Conservation (phyloP, 306 rosid genomes). For the Acacia confusa region DNA sequence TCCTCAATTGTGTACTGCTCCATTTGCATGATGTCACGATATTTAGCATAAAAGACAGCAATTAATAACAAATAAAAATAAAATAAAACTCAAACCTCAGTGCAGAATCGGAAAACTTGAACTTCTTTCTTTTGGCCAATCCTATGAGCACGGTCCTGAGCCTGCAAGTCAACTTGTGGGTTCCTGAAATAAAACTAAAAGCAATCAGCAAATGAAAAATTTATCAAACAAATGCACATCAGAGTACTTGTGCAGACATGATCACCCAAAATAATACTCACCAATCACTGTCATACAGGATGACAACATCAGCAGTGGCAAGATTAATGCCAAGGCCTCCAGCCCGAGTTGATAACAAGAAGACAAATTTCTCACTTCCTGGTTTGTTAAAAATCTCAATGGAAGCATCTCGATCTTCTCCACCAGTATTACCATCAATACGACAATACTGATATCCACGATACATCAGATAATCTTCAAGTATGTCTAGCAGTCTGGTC, state of each 20-base stretch:
- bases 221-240: neutral
- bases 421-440: conserved; percentile 97
- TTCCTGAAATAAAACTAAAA: conserved; percentile 58
- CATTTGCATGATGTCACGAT: neutral
- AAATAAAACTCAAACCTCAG: conserved; percentile 61
- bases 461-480: conserved; percentile 91
- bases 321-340: conserved; percentile 99
- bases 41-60: conserved; percentile 5
- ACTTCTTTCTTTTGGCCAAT: conserved; percentile 99
- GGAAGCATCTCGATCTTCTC: conserved; percentile 98
- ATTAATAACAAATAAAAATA: neutral
- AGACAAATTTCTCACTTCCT: conserved; percentile 97
- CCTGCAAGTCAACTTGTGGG: conserved; percentile 98
- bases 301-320: conserved; percentile 99
- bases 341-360: conserved; percentile 91
- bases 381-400: conserved; percentile 88
- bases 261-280: conserved; percentile 28
- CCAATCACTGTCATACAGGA: conserved; percentile 99
- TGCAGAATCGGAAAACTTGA: conserved; percentile 96
- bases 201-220: conserved; percentile 24
- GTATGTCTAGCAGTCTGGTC: conserved; percentile 97
- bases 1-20: conserved; percentile 92
- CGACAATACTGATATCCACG: conserved; percentile 91
- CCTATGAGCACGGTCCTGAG: conserved; percentile 99
- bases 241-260: neutral